These are phyloP conservation scores for Solanum bulbocastanum DNA, from an alignment of 257 asterid genomes.

Conservation along the genomic window DNA sequence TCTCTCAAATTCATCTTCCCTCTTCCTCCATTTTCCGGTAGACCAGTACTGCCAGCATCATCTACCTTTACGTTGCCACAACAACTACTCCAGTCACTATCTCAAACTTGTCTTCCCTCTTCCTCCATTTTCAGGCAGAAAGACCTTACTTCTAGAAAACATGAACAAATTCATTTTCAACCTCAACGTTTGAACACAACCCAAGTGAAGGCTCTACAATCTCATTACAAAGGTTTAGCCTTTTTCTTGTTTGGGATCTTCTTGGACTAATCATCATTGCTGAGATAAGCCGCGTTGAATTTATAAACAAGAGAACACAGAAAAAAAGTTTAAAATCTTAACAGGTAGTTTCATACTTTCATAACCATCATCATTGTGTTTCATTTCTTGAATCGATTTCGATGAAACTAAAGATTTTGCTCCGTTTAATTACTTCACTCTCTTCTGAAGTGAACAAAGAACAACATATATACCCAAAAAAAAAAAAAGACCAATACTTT, in stretches of 20 bases:
- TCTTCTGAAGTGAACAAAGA: not conserved
- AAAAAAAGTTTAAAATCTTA: not conserved
- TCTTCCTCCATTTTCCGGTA: not conserved
- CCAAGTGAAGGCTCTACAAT: not conserved
- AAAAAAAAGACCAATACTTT: not conserved
- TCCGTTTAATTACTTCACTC: not conserved
- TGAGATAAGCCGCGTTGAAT: not conserved
- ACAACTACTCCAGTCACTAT: not conserved
- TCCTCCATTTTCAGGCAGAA: not conserved
- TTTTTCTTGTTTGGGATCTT: not conserved
- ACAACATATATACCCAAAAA: not conserved
- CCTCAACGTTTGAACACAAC: not conserved
- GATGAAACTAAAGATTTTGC: not conserved
- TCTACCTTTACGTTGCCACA: not conserved
- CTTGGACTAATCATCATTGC: not conserved
- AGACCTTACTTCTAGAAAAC: not conserved
- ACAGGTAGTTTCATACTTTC: not conserved
- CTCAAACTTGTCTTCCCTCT: not conserved
- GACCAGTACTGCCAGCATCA: not conserved
- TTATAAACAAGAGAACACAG: not conserved
- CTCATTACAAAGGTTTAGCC: not conserved
- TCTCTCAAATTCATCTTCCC: not conserved
- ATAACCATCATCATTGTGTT: not conserved
- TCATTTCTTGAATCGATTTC: not conserved
- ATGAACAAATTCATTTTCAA: not conserved